phyloP scores from a whole-genome alignment of 805 yeast genomes.

The Wickerhamiella brachini region DNA sequence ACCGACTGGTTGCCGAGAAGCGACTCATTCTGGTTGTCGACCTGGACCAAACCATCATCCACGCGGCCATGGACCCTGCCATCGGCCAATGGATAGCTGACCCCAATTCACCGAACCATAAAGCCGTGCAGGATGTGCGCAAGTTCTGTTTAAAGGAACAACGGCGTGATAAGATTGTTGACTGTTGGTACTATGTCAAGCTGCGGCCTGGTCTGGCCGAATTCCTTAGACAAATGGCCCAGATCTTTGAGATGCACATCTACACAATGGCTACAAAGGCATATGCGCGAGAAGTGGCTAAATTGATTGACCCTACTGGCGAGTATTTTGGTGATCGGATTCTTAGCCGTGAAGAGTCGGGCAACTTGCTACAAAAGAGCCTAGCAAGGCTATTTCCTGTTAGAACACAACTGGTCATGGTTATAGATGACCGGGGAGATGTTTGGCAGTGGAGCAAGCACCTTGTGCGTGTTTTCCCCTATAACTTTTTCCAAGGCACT shows the following conservation, averaged over 20 bases:
- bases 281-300: slow-evolving; percentile 81
- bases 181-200: slow-evolving; percentile 84
- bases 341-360: slow-evolving; percentile 87
- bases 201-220: slow-evolving; percentile 73
- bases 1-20: slow-evolving; percentile 42
- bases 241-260: slow-evolving; percentile 76
- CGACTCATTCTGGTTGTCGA: slow-evolving; percentile 87
- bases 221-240: slow-evolving; percentile 50
- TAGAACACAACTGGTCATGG: slow-evolving; percentile 90
- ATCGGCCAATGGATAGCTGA: slow-evolving; percentile 94
- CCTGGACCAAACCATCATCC: slow-evolving; percentile 93
- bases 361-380: slow-evolving; percentile 79
- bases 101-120: slow-evolving; percentile 70
- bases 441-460: slow-evolving; percentile 98
- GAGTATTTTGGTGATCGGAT: slow-evolving; percentile 81
- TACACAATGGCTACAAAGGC: slow-evolving; percentile 97
- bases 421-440: slow-evolving; percentile 95
- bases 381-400: slow-evolving; percentile 83
- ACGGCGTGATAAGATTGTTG: slow-evolving; percentile 35
- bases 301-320: slow-evolving; percentile 82
- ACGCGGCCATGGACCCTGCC: slow-evolving; percentile 95
- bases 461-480: slow-evolving; percentile 83
- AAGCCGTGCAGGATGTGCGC: slow-evolving; percentile 68
- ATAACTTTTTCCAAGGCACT: slow-evolving; percentile 89
- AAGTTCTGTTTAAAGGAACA: slow-evolving; percentile 71